Evolutionary conservation across 495 filamentous ascomycete species (phyloP).

Genomic region (Parathielavia appendiculata): DNA sequence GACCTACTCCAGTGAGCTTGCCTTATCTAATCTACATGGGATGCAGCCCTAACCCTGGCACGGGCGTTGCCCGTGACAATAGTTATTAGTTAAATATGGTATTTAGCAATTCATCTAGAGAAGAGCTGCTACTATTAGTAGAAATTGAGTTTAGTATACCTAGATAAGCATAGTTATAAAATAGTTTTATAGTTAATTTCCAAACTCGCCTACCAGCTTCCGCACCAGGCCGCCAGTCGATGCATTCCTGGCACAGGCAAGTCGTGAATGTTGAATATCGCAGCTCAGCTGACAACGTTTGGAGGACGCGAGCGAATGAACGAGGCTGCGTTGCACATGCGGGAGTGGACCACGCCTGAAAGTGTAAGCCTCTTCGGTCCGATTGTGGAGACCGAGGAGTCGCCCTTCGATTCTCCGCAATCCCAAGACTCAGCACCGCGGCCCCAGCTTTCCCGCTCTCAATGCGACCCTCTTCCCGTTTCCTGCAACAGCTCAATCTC

Average conservation of each 20-base stretch:
- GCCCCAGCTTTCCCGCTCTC: slow-evolving; percentile 22
- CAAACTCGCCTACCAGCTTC: neutral
- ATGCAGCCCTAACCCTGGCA: too few species aligned
- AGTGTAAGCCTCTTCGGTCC: slow-evolving; percentile 32
- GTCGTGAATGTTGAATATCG: neutral
- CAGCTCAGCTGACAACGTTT: slow-evolving; percentile 11
- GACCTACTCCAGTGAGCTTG: too few species aligned
- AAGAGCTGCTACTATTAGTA: too few species aligned
- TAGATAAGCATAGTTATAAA: too few species aligned
- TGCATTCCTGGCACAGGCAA: slow-evolving; percentile 1
- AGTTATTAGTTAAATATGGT: too few species aligned
- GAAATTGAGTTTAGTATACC: too few species aligned
- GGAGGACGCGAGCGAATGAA: slow-evolving; percentile 9
- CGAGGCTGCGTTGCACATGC: slow-evolving; percentile 3
- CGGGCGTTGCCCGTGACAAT: too few species aligned
- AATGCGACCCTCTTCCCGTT: slow-evolving; percentile 18
- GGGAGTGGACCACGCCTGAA: neutral
- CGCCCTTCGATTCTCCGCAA: slow-evolving; percentile 26
- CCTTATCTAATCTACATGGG: too few species aligned
- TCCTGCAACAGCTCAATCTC: neutral
- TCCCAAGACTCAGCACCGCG: slow-evolving; percentile 7
- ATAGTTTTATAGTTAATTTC: too few species aligned
- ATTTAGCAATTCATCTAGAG: too few species aligned
- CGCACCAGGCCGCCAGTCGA: neutral
- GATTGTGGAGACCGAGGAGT: slow-evolving; percentile 20